Base-by-base conservation (phyloP, 176 grass and related monocot genomes). In the Microstegium vimineum region DNA sequence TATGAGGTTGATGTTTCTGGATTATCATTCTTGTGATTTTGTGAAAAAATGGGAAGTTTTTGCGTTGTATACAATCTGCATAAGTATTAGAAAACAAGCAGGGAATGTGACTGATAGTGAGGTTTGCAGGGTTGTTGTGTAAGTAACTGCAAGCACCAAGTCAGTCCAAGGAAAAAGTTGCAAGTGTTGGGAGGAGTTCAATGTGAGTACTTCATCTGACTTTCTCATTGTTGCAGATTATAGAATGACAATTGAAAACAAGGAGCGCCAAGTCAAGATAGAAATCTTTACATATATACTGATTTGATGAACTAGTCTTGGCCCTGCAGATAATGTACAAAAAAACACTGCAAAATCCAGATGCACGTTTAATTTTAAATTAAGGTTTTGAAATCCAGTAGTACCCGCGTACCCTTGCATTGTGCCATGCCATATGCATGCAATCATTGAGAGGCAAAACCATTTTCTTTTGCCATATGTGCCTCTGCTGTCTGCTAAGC, bases 151-250 rank as follows among this genome's bases (percentile, higher is more conserved):
- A 77, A 77, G 43, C 26, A 72, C 18, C 22, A 5, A 14, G 77
- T 76, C 87, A 85, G 52, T 26, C 25, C 26, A 76, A 77, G 8
- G 14, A 67, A 63, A 62, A 79, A 41, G 32, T 61, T 25, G 2
- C 15, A 3, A 32, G 57, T 80, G 73, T 22, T 80, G 33, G 34
- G 25, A 71, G 10, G 8, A 76, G 20, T 67, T 67, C 65, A 66
- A 33, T 84, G 35, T 54, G 51, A 41, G 61, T 84, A 18, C 35
- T 37, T 38, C 45, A 69, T 81, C 32, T 90, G 81, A 85, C 80
- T 68, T 26, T 83, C 66, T 62, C 16, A 18, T 35, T 32, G 17
- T 42, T 54, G 11, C 23, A 68, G 9, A 68, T 51, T 23, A 66
- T 57, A 73, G 35, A 66, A 75, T 75, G 85, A 25, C 62, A 80